Evolutionary conservation across 1,284 basidiomycete species (phyloP), one percentile per base, ranked within the genome.

Genomic region (Rhizoctonia solani): DNA sequence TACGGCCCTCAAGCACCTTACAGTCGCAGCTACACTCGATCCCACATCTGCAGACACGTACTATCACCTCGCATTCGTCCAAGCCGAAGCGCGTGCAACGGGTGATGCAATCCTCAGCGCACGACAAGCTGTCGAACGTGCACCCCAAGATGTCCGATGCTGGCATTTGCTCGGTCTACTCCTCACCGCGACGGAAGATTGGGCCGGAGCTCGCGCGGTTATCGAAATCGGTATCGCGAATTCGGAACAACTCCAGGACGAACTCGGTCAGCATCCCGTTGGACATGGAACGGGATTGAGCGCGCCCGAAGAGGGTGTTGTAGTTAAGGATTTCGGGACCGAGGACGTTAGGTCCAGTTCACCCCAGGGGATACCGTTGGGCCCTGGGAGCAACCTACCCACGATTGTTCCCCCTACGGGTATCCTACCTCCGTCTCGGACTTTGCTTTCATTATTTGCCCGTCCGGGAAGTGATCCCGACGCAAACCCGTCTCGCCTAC

Each of bases 141-240:
- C 90, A 63, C 81, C 89, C 0, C 79, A 79, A 25, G 88, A 92
- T 72, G 82, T 92, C 27, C 84, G 92, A 44, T 87, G 90, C 66
- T 98, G 95, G 96, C 96, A 98, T 77, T 82, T 98, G 16, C 83
- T 98, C 0, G 92, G 91, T 0, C 80, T 99, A 4, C 77, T 98
- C 14, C 81, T 95, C 9, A 88, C 89, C 0, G 89, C 91, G 4
- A 81, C 82, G 34, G 92, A 90, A 69, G 88, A 95, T 73, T 95
- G 92, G 91, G 78, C 80, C 34, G 89, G 87, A 4, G 95, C 95
- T 0, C 80, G 81, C 47, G 86, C 87, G 66, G 86, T 96, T 1
- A 78, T 95, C 52, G 92, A 95, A 65, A 81, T 86, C 1, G 90
- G 86, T 16, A 79, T 86, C 1, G 80, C 77, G 8, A 78, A 87